These are phyloP conservation scores for Irpex sp. DNA, from an alignment of 1,284 basidiomycete species.

Conservation along the genomic window DNA sequence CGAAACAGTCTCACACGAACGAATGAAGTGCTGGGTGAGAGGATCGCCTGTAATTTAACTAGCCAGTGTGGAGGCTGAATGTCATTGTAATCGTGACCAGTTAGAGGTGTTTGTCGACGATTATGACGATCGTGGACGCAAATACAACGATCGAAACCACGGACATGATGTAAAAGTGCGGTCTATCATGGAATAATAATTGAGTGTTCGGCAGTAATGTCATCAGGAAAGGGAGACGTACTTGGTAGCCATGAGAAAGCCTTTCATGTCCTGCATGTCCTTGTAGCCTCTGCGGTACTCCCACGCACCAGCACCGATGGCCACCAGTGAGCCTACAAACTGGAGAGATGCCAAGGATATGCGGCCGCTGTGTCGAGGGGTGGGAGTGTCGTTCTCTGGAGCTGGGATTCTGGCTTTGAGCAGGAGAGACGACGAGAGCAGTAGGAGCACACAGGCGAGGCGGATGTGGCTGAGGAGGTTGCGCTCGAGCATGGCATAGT, in stretches of 20 bases:
- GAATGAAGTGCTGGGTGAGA: too few species aligned
- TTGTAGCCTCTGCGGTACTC: slow-evolving; percentile 55
- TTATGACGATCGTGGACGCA: slow-evolving; percentile 44
- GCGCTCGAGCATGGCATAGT: slow-evolving; percentile 71
- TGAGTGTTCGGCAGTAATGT: too few species aligned
- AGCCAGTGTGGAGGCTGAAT: neutral
- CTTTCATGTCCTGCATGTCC: slow-evolving; percentile 50
- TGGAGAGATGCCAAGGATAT: slow-evolving; percentile 27
- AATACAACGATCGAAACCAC: slow-evolving; percentile 44
- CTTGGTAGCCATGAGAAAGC: slow-evolving; percentile 56
- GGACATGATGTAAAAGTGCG: slow-evolving; percentile 47
- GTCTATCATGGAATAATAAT: slow-evolving; percentile 27
- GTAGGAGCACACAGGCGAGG: slow-evolving; percentile 55
- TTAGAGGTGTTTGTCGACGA: slow-evolving; percentile 21
- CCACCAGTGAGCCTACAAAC: slow-evolving; percentile 41
- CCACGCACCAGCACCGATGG: slow-evolving; percentile 52
- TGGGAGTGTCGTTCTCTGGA: slow-evolving; percentile 3
- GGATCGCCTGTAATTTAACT: neutral
- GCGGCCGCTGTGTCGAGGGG: slow-evolving; percentile 6
- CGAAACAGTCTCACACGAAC: neutral
- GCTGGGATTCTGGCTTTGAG: slow-evolving; percentile 53
- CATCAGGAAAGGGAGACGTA: slow-evolving; percentile 28
- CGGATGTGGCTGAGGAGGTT: slow-evolving; percentile 64
- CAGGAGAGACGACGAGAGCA: slow-evolving; percentile 59
- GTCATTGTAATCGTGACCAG: neutral